phyloP scores from a whole-genome alignment of 139 green algal species.

The Chlorella sp. region DNA sequence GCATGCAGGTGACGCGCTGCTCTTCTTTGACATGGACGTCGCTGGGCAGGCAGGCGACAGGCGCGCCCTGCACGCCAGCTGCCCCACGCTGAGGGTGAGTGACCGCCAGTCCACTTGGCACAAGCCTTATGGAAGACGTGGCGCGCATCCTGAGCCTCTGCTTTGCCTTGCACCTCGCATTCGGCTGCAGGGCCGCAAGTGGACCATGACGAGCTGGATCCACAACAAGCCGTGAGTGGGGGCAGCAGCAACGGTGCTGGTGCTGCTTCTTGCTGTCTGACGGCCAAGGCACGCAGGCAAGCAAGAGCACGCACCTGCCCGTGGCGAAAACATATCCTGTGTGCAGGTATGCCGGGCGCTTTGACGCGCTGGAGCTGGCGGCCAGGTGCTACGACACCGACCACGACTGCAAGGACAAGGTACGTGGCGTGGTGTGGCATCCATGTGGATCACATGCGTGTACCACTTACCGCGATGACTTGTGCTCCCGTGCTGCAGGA shows the following conservation, averaged over 20 bases:
- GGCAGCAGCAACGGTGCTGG: background rate
- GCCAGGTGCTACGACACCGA: conserved; percentile 10
- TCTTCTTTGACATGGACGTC: conserved; percentile 61
- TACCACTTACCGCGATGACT: background rate
- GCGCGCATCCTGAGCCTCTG: conserved; percentile 3
- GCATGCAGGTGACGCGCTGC: conserved; percentile 45
- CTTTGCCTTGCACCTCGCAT: conserved; percentile 14
- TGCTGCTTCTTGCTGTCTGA: background rate
- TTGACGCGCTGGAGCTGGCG: conserved; percentile 13
- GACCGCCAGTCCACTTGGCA: background rate
- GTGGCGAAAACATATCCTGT: no score
- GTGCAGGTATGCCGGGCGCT: no score
- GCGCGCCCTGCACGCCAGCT: conserved; percentile 42
- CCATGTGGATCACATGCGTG: background rate
- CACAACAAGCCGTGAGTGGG: conserved; percentile 22
- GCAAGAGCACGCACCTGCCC: no score
- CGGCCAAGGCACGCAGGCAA: background rate
- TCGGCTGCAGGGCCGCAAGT: conserved; percentile 60
- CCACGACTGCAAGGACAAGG: background rate
- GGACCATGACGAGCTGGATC: conserved; percentile 62
- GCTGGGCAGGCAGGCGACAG: conserved; percentile 30
- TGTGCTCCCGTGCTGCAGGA: background rate
- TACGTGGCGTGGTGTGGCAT: background rate
- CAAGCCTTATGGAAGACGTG: background rate
- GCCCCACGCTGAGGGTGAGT: conserved; percentile 30